A percentile compares a stretch with the other conserved stretches of the same genome.
Conservation (phyloP, 164 flowering plant species). For the Aristolochia fimbriata region DNA sequence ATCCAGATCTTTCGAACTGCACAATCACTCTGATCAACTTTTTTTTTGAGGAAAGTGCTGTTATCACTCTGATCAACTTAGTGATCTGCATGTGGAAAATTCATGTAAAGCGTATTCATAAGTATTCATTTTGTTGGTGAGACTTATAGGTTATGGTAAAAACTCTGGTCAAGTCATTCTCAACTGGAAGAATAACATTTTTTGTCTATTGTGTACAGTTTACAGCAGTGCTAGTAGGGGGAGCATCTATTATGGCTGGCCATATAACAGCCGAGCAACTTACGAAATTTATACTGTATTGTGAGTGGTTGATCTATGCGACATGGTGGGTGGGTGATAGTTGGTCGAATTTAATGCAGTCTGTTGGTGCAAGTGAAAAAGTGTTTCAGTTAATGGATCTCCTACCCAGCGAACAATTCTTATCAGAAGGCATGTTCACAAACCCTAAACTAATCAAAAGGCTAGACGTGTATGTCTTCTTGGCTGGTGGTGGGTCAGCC, state of each 20-base stretch:
- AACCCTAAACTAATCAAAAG: background rate
- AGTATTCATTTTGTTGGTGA: background rate
- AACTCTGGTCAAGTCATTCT: too few species aligned
- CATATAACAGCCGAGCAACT: constrained; percentile 86
- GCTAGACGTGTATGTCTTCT: background rate
- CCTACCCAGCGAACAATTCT: constrained; percentile 64
- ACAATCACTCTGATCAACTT: too few species aligned
- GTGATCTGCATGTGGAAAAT: too few species aligned
- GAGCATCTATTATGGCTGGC: constrained; percentile 67
- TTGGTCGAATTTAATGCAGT: constrained; percentile 79
- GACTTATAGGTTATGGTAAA: background rate
- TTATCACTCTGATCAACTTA: too few species aligned
- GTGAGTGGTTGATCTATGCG: constrained; percentile 90
- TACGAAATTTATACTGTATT: constrained; percentile 80
- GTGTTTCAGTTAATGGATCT: constrained; percentile 92
- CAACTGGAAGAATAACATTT: too few species aligned
- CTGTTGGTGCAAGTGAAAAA: constrained; percentile 97
- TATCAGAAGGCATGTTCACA: constrained; percentile 38
- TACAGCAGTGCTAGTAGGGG: constrained; percentile 85
- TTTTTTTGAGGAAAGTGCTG: too few species aligned
- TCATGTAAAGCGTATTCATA: too few species aligned
- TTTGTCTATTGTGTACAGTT: constrained; percentile 31
- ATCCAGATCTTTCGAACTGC: too few species aligned
- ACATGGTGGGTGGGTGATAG: constrained; percentile 98
- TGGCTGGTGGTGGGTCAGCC: background rate